Conservation (phyloP, 805 yeast genomes). For the Torulaspora quercuum region DNA sequence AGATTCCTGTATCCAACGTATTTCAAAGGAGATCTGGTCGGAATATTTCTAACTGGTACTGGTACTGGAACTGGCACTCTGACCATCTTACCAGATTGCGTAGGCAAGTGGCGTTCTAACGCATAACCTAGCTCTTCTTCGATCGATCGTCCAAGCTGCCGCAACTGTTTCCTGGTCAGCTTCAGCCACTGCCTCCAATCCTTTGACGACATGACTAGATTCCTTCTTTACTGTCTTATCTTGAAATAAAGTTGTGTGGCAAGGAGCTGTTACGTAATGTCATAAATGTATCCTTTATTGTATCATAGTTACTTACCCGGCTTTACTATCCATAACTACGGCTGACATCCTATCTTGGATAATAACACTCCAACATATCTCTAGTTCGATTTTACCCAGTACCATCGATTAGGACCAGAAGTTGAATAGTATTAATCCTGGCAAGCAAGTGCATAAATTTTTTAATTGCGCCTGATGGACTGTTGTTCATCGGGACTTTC, state of each 20-base stretch:
- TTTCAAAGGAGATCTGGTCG: constrained; percentile 10
- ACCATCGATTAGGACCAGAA: no score
- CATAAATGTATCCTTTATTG: no score
- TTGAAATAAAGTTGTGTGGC: neutral
- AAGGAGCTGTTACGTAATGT: neutral
- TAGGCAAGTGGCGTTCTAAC: constrained; percentile 18
- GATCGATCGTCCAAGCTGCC: constrained; percentile 21
- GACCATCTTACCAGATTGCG: constrained; percentile 14
- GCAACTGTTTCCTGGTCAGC: constrained; percentile 21
- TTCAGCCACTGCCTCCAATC: constrained; percentile 27
- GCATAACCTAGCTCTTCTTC: constrained; percentile 21
- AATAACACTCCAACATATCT: no score
- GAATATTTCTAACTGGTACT: constrained; percentile 18
- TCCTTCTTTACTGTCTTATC: no score
- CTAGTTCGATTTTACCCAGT: no score
- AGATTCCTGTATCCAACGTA: constrained; percentile 3
- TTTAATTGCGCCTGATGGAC: no score
- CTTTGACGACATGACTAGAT: constrained; percentile 18
- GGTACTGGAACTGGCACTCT: constrained; percentile 17
- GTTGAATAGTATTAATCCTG: no score
- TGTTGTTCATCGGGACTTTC: no score
- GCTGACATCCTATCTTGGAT: no score
- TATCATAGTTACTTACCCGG: no score
- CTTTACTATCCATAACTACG: no score
- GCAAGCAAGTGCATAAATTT: no score